A percentile compares a stretch with the other conserved stretches of the same genome.
Evolutionary conservation across 2,329 filamentous ascomycete species (phyloP).

Genomic region (Ophiostoma sp.): DNA sequence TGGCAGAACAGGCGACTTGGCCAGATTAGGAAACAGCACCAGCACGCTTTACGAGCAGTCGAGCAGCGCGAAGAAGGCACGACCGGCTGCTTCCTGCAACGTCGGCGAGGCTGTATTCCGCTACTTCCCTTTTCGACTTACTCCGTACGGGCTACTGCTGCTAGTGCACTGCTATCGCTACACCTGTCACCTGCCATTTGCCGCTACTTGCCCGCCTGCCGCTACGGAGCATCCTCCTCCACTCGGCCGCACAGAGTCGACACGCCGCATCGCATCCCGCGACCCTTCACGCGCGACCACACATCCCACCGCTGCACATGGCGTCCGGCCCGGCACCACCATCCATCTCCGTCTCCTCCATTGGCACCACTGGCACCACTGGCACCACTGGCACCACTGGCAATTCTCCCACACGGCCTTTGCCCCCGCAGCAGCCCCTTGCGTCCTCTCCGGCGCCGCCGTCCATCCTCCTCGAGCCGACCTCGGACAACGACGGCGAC

Average conservation of each 20-base stretch:
- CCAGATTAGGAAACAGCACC: background rate
- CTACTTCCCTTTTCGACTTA: constrained; percentile 3
- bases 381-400: background rate
- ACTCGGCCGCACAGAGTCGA: too few species aligned
- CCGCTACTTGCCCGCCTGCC: background rate
- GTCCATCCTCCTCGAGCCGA: constrained; percentile 20
- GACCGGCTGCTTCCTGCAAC: constrained; percentile 10
- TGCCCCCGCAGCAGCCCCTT: background rate
- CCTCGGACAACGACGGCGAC: constrained; percentile 18
- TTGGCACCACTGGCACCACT: too few species aligned
- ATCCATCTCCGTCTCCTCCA: constrained; percentile 16
- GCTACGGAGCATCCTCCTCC: background rate
- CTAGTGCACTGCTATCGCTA: too few species aligned
- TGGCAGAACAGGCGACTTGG: constrained; percentile 1
- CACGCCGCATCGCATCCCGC: background rate
- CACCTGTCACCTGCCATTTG: background rate
- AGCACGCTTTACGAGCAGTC: background rate
- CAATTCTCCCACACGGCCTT: background rate
- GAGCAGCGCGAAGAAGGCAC: background rate
- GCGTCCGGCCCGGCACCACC: constrained; percentile 18
- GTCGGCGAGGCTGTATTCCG: constrained; percentile 8
- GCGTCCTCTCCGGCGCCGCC: constrained; percentile 18
- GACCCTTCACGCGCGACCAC: background rate
- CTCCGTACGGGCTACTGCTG: background rate
- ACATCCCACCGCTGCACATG: constrained; percentile 19